Percentiles rank a stretch among this genome's conserved stretches.
These are phyloP conservation scores for Anisodus tanguticus DNA, from an alignment of 257 asterid species.

Conservation along the genomic window DNA sequence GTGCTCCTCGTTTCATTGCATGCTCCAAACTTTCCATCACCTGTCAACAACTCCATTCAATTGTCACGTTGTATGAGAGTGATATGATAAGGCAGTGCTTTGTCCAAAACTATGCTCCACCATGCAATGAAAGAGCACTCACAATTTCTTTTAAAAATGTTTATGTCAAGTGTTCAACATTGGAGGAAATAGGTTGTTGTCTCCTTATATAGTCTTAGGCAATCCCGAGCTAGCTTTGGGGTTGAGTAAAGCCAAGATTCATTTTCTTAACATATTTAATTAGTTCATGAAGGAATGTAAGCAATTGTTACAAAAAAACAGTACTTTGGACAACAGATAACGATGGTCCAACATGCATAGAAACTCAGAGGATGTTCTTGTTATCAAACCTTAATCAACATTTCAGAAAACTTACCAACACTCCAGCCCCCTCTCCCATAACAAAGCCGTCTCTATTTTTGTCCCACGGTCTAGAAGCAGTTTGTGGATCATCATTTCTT, in stretches of 20 bases:
- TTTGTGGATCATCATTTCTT: constrained; percentile 85
- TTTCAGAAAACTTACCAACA: constrained; percentile 62
- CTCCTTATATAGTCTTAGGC: background rate
- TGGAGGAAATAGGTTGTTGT: background rate
- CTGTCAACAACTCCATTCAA: constrained; percentile 45
- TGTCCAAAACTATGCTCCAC: background rate
- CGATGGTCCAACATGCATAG: background rate
- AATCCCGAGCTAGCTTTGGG: background rate
- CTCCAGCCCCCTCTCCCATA: constrained; percentile 95
- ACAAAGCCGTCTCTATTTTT: constrained; percentile 89
- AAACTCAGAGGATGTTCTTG: background rate
- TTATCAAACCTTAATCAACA: background rate
- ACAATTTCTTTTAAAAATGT: background rate
- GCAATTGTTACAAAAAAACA: background rate
- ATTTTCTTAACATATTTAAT: background rate
- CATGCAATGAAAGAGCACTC: background rate
- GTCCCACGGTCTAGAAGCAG: constrained; percentile 96
- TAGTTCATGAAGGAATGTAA: constrained; percentile 9
- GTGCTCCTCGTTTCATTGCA: constrained; percentile 89
- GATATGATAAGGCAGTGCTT: too few species aligned
- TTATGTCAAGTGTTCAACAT: background rate
- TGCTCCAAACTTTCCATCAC: constrained; percentile 97
- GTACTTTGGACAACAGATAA: background rate
- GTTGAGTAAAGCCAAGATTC: background rate
- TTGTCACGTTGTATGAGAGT: background rate